A percentile compares a stretch with the other conserved stretches of the same genome.
Conservation (phyloP, 2,329 filamentous ascomycete genomes). For the Trichothecium roseum region DNA sequence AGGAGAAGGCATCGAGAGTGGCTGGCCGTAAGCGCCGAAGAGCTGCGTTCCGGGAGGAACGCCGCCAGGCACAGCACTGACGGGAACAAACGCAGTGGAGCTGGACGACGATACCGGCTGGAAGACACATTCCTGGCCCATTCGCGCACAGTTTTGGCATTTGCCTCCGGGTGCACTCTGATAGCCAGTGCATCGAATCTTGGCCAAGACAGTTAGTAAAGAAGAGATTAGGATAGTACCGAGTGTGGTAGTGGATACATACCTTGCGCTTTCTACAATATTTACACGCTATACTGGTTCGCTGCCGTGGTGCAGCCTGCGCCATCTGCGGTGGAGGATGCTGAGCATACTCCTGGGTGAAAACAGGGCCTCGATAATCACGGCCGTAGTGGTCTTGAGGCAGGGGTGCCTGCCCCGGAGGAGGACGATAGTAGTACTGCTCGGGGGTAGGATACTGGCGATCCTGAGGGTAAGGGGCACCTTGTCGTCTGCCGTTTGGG, state of each 20-base stretch:
- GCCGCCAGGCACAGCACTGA: conserved; percentile 47
- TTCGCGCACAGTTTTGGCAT: conserved; percentile 50
- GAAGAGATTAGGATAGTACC: not conserved
- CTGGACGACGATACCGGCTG: conserved; percentile 47
- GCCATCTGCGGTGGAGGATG: conserved; percentile 27
- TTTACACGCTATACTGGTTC: conserved; percentile 49
- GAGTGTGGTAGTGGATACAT: conserved; percentile 4
- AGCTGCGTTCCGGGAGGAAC: conserved; percentile 46
- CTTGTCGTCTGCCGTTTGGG: conserved; percentile 24
- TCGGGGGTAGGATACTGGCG: conserved; percentile 21
- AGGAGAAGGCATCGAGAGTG: too few relatives aligned
- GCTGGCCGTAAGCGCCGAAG: conserved; percentile 48
- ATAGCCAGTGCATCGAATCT: conserved; percentile 54
- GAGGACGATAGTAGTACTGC: conserved; percentile 22
- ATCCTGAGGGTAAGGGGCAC: conserved; percentile 18
- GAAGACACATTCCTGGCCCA: conserved; percentile 52
- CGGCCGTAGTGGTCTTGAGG: conserved; percentile 11
- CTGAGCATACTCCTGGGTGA: conserved; percentile 20
- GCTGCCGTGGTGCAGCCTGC: conserved; percentile 45
- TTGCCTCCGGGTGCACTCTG: conserved; percentile 48
- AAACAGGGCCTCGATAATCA: conserved; percentile 16
- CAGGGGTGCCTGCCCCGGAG: conserved; percentile 17
- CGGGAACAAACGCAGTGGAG: conserved; percentile 47
- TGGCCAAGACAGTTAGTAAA: conserved; percentile 11
- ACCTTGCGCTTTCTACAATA: conserved; percentile 55